Percentiles rank a stretch among this genome's conserved stretches.
These are phyloP conservation scores for Geoglossum glabrum DNA, from an alignment of 495 filamentous ascomycete genomes.

Conservation along the genomic window DNA sequence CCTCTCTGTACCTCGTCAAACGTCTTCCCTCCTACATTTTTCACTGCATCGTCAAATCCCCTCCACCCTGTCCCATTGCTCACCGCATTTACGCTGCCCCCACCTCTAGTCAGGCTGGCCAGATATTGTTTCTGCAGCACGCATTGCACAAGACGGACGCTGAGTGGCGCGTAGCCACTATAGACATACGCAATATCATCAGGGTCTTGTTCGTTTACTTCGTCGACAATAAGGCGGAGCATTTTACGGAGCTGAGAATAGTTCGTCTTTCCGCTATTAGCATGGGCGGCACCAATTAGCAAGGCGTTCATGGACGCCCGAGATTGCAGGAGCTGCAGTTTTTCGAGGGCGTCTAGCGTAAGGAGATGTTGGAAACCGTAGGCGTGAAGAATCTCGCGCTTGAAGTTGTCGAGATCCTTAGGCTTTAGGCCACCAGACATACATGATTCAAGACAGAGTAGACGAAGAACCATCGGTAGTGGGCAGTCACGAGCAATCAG, in stretches of 20 bases:
- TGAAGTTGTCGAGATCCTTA: slow-evolving; percentile 74
- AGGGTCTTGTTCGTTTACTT: slow-evolving; percentile 92
- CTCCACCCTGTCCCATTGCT: slow-evolving; percentile 60
- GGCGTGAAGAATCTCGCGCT: slow-evolving; percentile 68
- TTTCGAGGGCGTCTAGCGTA: slow-evolving; percentile 77
- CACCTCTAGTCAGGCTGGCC: slow-evolving; percentile 41
- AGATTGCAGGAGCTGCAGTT: slow-evolving; percentile 62
- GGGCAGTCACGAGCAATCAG: slow-evolving; percentile 72
- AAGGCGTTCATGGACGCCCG: slow-evolving; percentile 46
- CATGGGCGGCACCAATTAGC: slow-evolving; percentile 34
- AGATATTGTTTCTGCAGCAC: slow-evolving; percentile 78
- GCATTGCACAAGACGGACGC: slow-evolving; percentile 84
- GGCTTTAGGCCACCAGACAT: slow-evolving; percentile 73
- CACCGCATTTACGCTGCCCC: slow-evolving; percentile 24
- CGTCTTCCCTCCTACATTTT: slow-evolving; percentile 63
- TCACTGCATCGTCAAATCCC: slow-evolving; percentile 74
- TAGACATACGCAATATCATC: slow-evolving; percentile 95
- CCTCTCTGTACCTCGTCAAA: slow-evolving; percentile 88
- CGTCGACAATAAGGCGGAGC: slow-evolving; percentile 79
- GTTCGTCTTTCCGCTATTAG: slow-evolving; percentile 51
- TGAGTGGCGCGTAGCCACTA: slow-evolving; percentile 87
- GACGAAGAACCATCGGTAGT: slow-evolving; percentile 55
- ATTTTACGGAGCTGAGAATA: slow-evolving; percentile 72
- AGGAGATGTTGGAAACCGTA: slow-evolving; percentile 90
- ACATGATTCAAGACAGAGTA: slow-evolving; percentile 80